Evolutionary conservation across 2,329 filamentous ascomycete genomes (phyloP), one percentile per base, ranked within the genome.

Genomic region (Aspergillus fructus): DNA sequence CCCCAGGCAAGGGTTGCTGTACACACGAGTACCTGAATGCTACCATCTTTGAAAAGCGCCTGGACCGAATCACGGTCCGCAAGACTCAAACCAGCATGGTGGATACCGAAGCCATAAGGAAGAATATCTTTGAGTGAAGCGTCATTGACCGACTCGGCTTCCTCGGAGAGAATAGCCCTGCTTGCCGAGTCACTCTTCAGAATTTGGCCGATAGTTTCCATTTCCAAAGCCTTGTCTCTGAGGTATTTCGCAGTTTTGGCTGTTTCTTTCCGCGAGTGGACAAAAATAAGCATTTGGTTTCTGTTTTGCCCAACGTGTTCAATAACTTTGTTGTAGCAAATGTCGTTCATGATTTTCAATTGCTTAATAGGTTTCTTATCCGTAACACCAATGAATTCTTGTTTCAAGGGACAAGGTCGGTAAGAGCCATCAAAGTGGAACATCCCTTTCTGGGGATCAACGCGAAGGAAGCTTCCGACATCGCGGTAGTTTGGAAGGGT

Each of bases 291-390:
- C 93, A 99, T 97, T 74, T 99, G 94, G 68, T 99, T 96, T 62
- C 90, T 87, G 69, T 96, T 89, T 58, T 89, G 88, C 6, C 94
- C 94, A 30, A 97, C 93, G 71, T 97, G 93, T 74, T 99, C 94
- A 54, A 99, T 85, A 27, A 97, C 93, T 75, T 99, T 99, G 63
- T 88, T 96, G 75, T 99, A 99, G 57, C 92, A 97, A 54, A 99
- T 93, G 67, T 99, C 94, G 70, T 99, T 99, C 94, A 99, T 99
- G 1, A 90, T 96, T 82, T 97, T 97, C 54, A 99, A 81, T 74
- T 99, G 94, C 77, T 97, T 99, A 78, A 99, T 99, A 5, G 94
- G 90, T 74, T 97, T 97, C 78, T 94, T 96, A 66, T 99, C 94
- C 0, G 93, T 97, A 43, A 99, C 90, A 53, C 94, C 94, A 64